Percentiles rank a stretch among this genome's conserved stretches.
Conservation (phyloP, 345 rosid species). For the Isatis tinctoria region DNA sequence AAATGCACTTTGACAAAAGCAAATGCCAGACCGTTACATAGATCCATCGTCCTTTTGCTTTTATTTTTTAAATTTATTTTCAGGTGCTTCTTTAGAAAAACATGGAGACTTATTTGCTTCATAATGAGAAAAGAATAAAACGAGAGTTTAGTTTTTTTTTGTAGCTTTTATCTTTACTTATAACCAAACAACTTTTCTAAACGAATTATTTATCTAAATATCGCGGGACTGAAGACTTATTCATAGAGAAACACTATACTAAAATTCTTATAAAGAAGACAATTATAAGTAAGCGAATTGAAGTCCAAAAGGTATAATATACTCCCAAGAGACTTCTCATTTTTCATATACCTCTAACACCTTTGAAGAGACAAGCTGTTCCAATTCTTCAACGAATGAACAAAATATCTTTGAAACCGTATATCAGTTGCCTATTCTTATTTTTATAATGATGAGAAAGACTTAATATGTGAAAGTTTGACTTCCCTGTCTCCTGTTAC, state of each 20-base stretch:
- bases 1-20: not conserved
- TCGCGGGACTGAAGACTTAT: not conserved
- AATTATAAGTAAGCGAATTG: not conserved
- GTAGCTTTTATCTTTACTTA: not conserved
- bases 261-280: not conserved
- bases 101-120: not conserved
- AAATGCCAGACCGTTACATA: slow-evolving; percentile 13
- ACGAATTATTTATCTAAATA: not conserved
- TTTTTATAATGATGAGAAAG: slow-evolving; percentile 4
- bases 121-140: not conserved
- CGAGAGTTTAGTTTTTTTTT: not conserved
- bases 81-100: not conserved
- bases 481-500: slow-evolving; percentile 21
- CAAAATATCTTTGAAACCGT: slow-evolving; percentile 11
- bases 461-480: slow-evolving; percentile 21
- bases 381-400: not conserved
- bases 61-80: not conserved
- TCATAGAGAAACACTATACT: not conserved
- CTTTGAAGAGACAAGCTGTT: slow-evolving; percentile 16
- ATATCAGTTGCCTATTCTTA: not conserved
- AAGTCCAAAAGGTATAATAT: not conserved
- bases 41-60: not conserved
- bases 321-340: slow-evolving; percentile 2
- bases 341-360: slow-evolving; percentile 13
- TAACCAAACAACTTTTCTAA: not conserved